These are phyloP conservation scores for Inonotus hispidus DNA, from an alignment of 1,284 basidiomycete species.

Conservation along the genomic window DNA sequence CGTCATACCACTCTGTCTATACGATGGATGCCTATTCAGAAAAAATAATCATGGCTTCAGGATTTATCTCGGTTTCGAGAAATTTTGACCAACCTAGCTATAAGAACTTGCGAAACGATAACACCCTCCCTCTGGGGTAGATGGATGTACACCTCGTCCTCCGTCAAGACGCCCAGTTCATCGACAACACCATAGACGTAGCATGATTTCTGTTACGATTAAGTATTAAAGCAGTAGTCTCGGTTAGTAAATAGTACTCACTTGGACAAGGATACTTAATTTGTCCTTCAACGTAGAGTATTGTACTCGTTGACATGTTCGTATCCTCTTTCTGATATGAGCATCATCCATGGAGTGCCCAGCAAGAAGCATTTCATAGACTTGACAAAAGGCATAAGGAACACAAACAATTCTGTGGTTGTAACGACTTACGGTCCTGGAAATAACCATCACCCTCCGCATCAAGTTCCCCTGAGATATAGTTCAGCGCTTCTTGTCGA, in stretches of 20 bases:
- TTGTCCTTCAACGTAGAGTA: slow-evolving; percentile 22
- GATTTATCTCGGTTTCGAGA: too few species aligned
- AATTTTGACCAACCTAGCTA: slow-evolving; percentile 15
- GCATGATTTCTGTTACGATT: slow-evolving; percentile 20
- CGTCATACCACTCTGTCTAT: slow-evolving; percentile 20
- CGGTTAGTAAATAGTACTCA: slow-evolving; percentile 2
- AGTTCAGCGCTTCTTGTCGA: slow-evolving; percentile 21
- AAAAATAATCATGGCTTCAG: neutral
- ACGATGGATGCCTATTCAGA: slow-evolving; percentile 21
- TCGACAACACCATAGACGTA: slow-evolving; percentile 26
- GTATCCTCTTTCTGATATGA: slow-evolving; percentile 18
- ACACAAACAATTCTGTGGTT: neutral
- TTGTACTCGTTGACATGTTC: slow-evolving; percentile 18
- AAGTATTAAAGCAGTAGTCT: neutral
- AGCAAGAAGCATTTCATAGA: slow-evolving; percentile 25
- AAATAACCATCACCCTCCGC: slow-evolving; percentile 18
- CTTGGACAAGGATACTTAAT: slow-evolving; percentile 23
- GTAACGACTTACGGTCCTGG: slow-evolving; percentile 22
- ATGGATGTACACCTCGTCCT: slow-evolving; percentile 27
- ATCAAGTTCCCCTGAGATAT: slow-evolving; percentile 24
- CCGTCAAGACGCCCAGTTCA: slow-evolving; percentile 21
- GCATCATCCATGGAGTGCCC: slow-evolving; percentile 25
- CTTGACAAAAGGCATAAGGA: slow-evolving; percentile 9
- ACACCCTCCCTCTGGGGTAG: slow-evolving; percentile 20
- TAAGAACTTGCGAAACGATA: slow-evolving; percentile 20